These are phyloP conservation scores for Trichoderma virens DNA, from an alignment of 495 filamentous ascomycete genomes.

Conservation along the genomic window DNA sequence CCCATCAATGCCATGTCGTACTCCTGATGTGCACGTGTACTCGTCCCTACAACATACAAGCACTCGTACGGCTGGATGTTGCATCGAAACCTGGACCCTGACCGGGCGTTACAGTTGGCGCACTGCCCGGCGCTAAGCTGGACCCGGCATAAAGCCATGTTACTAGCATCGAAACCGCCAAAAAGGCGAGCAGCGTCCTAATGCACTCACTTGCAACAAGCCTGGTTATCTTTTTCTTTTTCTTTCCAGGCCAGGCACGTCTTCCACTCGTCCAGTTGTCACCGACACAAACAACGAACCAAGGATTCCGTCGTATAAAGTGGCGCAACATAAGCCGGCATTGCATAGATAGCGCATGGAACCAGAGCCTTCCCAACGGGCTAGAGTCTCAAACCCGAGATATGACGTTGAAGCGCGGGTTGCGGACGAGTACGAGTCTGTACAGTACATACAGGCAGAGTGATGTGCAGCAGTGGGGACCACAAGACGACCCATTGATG, in stretches of 20 bases:
- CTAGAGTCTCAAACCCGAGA: background rate
- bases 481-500: slow-evolving; percentile 4
- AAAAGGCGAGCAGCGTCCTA: background rate
- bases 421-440: background rate
- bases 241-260: background rate
- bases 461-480: slow-evolving; percentile 2
- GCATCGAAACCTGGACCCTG: background rate
- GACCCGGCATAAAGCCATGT: background rate
- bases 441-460: background rate
- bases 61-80: too few species aligned
- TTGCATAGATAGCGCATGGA: background rate
- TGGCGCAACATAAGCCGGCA: background rate
- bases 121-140: background rate
- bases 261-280: background rate
- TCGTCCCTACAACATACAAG: too few species aligned
- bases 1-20: too few species aligned
- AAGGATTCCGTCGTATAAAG: background rate
- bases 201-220: slow-evolving; percentile 7
- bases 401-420: background rate
- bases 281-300: background rate
- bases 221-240: background rate
- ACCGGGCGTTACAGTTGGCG: background rate
- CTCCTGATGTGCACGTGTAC: too few species aligned
- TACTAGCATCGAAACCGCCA: background rate
- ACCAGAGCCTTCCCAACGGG: background rate